A percentile compares a stretch with the other conserved stretches of the same genome.
These are phyloP conservation scores for Ceratobasidium sp. DNA, from an alignment of 1,284 basidiomycete genomes.

Conservation along the genomic window DNA sequence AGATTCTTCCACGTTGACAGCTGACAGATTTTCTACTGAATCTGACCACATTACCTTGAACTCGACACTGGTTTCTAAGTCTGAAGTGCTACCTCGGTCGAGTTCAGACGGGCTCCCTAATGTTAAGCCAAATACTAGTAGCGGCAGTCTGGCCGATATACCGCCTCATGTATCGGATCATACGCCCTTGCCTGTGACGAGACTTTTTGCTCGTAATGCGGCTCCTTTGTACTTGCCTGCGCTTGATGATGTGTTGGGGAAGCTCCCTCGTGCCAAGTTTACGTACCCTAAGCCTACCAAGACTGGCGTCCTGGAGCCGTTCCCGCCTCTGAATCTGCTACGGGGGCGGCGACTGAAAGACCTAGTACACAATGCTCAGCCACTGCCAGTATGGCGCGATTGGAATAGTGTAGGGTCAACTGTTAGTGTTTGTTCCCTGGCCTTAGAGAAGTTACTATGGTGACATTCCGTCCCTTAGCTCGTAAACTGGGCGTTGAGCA, in stretches of 20 bases:
- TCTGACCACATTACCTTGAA: background rate
- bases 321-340: slow-evolving; percentile 72
- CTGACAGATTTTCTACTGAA: background rate
- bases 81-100: background rate
- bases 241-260: slow-evolving; percentile 69
- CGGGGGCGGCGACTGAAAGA: slow-evolving; percentile 68
- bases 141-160: background rate
- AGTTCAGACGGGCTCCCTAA: background rate
- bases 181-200: slow-evolving; percentile 67
- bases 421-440: slow-evolving; percentile 37
- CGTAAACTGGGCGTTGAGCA: slow-evolving; percentile 63
- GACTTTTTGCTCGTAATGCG: slow-evolving; percentile 69
- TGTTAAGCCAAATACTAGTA: background rate
- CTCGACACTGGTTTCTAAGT: background rate
- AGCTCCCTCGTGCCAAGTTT: slow-evolving; percentile 62
- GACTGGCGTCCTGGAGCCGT: slow-evolving; percentile 54
- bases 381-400: slow-evolving; percentile 68
- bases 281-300: slow-evolving; percentile 54
- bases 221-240: slow-evolving; percentile 69
- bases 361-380: slow-evolving; percentile 67
- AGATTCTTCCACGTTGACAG: background rate
- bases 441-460: background rate
- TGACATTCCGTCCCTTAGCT: slow-evolving; percentile 45
- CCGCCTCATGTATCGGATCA: slow-evolving; percentile 54
- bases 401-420: slow-evolving; percentile 66